phyloP scores from a whole-genome alignment of 2,329 filamentous ascomycete species.

The Sporothrix dimorphospora region DNA sequence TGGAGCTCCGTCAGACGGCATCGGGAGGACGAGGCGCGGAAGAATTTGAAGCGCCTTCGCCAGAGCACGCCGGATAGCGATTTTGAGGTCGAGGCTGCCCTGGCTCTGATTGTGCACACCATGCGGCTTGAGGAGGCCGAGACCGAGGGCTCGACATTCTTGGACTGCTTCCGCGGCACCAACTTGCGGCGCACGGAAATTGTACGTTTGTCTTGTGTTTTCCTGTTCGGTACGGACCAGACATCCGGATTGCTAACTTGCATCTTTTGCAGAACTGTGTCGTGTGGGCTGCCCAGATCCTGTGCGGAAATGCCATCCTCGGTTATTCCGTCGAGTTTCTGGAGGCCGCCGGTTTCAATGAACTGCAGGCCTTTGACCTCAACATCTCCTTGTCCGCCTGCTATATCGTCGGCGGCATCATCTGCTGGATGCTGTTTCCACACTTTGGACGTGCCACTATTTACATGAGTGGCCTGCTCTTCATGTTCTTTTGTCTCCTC shows the following conservation, averaged over 20 bases:
- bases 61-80: slow-evolving; percentile 39
- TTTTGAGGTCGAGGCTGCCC: slow-evolving; percentile 22
- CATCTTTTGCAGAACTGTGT: slow-evolving; percentile 40
- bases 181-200: slow-evolving; percentile 52
- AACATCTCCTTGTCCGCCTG: slow-evolving; percentile 42
- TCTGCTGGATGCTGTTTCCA: slow-evolving; percentile 32
- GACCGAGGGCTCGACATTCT: slow-evolving; percentile 43
- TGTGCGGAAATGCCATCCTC: slow-evolving; percentile 43
- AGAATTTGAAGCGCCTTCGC: slow-evolving; percentile 28
- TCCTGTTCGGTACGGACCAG: too few relatives aligned
- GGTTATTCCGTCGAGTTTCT: slow-evolving; percentile 39
- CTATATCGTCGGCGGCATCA: slow-evolving; percentile 30
- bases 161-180: slow-evolving; percentile 52
- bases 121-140: slow-evolving; percentile 47
- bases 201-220: too few relatives aligned
- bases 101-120: slow-evolving; percentile 51
- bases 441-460: slow-evolving; percentile 32
- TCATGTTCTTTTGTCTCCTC: slow-evolving; percentile 31
- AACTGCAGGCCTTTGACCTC: slow-evolving; percentile 40
- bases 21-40: slow-evolving; percentile 42
- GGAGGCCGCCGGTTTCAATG: slow-evolving; percentile 38
- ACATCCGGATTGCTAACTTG: too few relatives aligned
- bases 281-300: slow-evolving; percentile 39
- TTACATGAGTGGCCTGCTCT: slow-evolving; percentile 30
- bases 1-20: slow-evolving; percentile 51